Evolutionary conservation across 495 filamentous ascomycete species (phyloP), one percentile per base, ranked within the genome.

Genomic region (Talaromyces ruber): DNA sequence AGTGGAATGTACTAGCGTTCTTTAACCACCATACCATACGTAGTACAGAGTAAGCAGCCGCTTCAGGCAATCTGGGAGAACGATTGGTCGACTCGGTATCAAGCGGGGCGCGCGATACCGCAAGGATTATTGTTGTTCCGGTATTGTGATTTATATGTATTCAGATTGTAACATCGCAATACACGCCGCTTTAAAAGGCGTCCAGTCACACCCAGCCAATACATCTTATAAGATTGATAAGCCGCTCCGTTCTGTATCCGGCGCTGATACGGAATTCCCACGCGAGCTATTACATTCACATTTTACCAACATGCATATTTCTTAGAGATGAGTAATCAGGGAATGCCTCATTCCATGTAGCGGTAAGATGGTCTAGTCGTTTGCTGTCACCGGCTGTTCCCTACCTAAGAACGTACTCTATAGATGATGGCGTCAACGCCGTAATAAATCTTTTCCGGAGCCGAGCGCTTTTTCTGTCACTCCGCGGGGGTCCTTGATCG

Each of bases 381-480:
- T 11, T 0, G 11, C 12, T 34, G 30, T 34, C 30, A 34, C 9
- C 11, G n/a, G 12, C 30, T 34, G 30, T 34, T 34, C 30, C 0
- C 30, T 12, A n/a, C n/a, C n/a, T n/a, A n/a, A n/a, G n/a, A n/a
- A n/a, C n/a, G n/a, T 34, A 39, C 34, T 39, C n/a, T 39, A 14
- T 39, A 47, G 43, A 47, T 21, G 53, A 58, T 63, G 53, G 61
- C 54, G 61, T 63, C 61, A 63, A n/a, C 28, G 16, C 30, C 61
- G 61, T 50, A 63, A 43, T 22, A 63, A 63, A 56, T 58, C 53
- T 57, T 58, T 57, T 63, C 61, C 61, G 61, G 54, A 14, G 39
- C 59, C 59, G 39, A 25, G 21, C 39, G 39, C 26, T 28, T 51
- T 60, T 47, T 52, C 18, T 50, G 37, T 26, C 34, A 60, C 16